Percentiles rank a stretch among this genome's conserved stretches.
phyloP scores from a whole-genome alignment of 2,329 filamentous ascomycete genomes.

The Colletotrichum truncatum region DNA sequence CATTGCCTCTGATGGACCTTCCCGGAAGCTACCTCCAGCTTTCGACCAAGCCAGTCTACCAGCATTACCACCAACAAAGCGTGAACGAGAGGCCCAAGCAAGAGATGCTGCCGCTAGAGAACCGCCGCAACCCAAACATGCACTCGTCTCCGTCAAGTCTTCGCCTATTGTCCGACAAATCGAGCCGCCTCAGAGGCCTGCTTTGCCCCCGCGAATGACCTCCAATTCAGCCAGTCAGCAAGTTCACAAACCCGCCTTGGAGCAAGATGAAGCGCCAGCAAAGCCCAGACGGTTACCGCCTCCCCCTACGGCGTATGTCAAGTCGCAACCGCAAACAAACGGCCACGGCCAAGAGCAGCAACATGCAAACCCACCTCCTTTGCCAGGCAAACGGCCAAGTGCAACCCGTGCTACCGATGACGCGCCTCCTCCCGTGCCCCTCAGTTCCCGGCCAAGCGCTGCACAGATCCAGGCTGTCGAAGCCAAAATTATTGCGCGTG shows the following conservation, averaged over 20 bases:
- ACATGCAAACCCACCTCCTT: constrained; percentile 26
- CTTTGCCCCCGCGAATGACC: constrained; percentile 60
- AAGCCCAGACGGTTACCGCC: constrained; percentile 30
- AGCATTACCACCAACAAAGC: constrained; percentile 62
- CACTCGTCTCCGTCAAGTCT: constrained; percentile 48
- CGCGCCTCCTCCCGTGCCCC: constrained; percentile 60
- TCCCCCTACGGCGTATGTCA: constrained; percentile 17
- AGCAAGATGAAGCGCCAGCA: constrained; percentile 12
- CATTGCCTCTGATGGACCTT: constrained; percentile 51
- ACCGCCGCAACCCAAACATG: constrained; percentile 37
- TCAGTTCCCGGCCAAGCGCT: constrained; percentile 60
- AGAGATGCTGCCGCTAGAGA: constrained; percentile 33
- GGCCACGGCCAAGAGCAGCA: constrained; percentile 31
- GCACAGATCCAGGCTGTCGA: constrained; percentile 59
- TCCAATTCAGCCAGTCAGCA: constrained; percentile 52
- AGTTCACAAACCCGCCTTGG: background rate
- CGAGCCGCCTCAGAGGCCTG: constrained; percentile 46
- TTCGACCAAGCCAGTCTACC: constrained; percentile 67
- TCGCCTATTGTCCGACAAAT: constrained; percentile 44
- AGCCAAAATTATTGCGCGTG: constrained; percentile 39
- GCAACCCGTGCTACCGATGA: constrained; percentile 34
- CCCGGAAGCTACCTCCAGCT: constrained; percentile 64
- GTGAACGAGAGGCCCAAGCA: constrained; percentile 60
- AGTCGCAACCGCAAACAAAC: constrained; percentile 29
- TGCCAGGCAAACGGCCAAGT: constrained; percentile 26